These are phyloP conservation scores for Adansonia madagascariensis DNA, from an alignment of 441 rosid species.

Conservation along the genomic window DNA sequence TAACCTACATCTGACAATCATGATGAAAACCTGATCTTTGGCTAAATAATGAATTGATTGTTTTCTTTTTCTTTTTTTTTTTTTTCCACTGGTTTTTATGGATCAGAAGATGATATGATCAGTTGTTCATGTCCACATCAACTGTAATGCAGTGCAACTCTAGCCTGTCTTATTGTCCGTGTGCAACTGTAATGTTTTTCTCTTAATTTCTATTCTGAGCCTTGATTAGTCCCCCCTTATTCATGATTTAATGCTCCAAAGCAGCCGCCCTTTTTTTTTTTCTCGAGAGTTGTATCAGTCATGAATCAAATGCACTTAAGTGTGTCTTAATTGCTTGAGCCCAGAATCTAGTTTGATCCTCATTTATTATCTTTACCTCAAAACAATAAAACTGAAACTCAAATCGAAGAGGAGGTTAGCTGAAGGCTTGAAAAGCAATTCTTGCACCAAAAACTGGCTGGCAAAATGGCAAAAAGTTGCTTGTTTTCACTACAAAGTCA, in stretches of 20 bases:
- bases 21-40: no score
- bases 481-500: no score
- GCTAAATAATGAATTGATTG: no score
- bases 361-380: no score
- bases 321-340: neutral
- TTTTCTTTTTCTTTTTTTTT: no score
- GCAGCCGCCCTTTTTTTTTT: neutral
- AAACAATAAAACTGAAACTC: no score
- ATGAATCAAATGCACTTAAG: neutral
- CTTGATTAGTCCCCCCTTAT: neutral
- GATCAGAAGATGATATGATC: neutral
- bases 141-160: neutral
- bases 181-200: neutral
- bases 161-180: neutral
- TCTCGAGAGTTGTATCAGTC: neutral
- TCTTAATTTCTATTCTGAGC: neutral
- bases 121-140: neutral
- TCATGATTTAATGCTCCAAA: slow-evolving; percentile 14
- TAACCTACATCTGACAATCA: no score
- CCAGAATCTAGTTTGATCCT: neutral
- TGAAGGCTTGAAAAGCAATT: no score
- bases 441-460: no score
- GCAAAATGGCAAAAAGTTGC: neutral
- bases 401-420: no score
- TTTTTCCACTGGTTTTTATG: no score